Evolutionary conservation across 2,329 filamentous ascomycete species (phyloP), one percentile per base, ranked within the genome.

Genomic region (Trichoderma koningiopsis): DNA sequence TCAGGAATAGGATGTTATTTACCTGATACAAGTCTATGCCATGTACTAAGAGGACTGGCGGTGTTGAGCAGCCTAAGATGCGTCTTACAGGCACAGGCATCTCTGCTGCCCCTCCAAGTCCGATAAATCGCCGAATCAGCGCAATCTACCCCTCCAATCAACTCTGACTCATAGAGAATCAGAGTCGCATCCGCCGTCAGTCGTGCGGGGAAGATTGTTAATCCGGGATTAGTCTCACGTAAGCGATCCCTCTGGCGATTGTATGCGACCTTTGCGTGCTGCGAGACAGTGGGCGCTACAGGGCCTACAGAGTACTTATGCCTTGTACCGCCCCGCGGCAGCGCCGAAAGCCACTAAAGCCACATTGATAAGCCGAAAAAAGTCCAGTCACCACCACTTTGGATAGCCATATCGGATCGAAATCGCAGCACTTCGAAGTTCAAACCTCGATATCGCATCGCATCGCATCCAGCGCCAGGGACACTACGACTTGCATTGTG

Each of bases 91-190:
- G 40, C 40, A 43, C 16, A 40, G 37, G 33, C 11, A 7, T 11
- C 22, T 6, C 7, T 19, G 61, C n/a, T 22, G 13, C 47, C 40
- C 55, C 55, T 67, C 64, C 64, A 56, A 67, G 64, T 67, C 64
- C 64, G 64, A 67, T 67, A 22, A 67, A 67, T 59, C n/a, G 64
- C 64, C 64, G 64, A 67, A n/a, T 52, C 22, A 43, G 55, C 37
- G 35, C 57, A 58, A 66, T 35, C 31, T 35, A 31, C 64, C 64
- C 64, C 64, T 40, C 64, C 53, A 64, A 27, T 59, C 24, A 27
- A 8, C 10, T 66, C 37, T 66, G 62, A 66, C 53, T 66, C 62
- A 49, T 49, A 49, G 11, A 49, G 47, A 24, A 24, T 49, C 47
- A 49, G 16, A 43, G 47, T 49, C n/a, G 22, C 47, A 22, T 22